Percentiles rank a stretch among this genome's conserved stretches.
Conservation (phyloP, 1,284 basidiomycete genomes). For the Cutaneotrichosporon cyanovorans region DNA sequence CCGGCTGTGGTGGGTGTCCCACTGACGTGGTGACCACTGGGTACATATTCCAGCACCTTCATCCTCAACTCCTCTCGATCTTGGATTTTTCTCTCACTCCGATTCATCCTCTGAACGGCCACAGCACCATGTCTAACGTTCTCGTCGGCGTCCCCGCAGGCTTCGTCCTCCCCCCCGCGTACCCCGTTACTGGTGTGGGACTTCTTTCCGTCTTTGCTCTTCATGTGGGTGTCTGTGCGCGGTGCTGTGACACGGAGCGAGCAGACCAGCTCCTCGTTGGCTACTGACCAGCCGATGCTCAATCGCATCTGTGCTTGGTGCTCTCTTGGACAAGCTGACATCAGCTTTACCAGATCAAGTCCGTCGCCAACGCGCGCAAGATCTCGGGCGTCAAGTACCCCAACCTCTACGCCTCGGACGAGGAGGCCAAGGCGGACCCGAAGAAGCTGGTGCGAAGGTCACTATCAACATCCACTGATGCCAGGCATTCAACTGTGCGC, state of each 20-base stretch:
- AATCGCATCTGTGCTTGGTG: too few species aligned
- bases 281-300: too few species aligned
- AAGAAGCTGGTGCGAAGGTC: conserved; percentile 28
- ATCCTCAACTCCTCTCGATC: too few species aligned
- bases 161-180: conserved; percentile 22
- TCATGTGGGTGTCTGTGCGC: conserved; percentile 28
- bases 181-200: conserved; percentile 36
- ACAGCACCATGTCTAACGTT: too few species aligned
- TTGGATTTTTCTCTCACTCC: too few species aligned
- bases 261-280: too few species aligned
- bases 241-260: too few species aligned
- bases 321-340: too few species aligned
- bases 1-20: too few species aligned
- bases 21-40: too few species aligned
- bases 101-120: too few species aligned
- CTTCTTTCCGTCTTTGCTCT: conserved; percentile 22
- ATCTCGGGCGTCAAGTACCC: conserved; percentile 33
- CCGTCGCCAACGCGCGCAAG: conserved; percentile 25
- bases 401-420: conserved; percentile 32
- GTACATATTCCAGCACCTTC: too few species aligned
- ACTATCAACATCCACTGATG: background rate
- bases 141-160: background rate
- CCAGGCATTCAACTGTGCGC: conserved; percentile 36
- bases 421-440: conserved; percentile 32
- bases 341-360: conserved; percentile 28